These are phyloP conservation scores for Curvularia spicifera DNA, from an alignment of 2,329 filamentous ascomycete genomes.

Conservation along the genomic window DNA sequence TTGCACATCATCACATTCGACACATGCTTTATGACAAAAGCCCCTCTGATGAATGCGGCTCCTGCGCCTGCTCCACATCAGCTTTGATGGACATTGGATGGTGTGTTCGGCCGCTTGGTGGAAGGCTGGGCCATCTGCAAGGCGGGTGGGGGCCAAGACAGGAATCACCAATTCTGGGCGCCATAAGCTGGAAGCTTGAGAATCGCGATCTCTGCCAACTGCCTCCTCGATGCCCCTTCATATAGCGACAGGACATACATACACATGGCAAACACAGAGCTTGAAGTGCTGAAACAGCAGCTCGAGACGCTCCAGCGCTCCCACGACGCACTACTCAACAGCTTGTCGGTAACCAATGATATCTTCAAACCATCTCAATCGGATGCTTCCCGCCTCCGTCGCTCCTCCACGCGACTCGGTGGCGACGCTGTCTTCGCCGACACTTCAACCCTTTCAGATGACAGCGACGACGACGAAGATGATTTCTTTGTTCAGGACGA, in stretches of 20 bases:
- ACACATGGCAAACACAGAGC: slow-evolving; percentile 36
- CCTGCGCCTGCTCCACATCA: slow-evolving; percentile 21
- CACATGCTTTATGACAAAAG: slow-evolving; percentile 9
- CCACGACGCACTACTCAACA: slow-evolving; percentile 40
- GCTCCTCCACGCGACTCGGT: slow-evolving; percentile 32
- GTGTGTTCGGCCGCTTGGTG: slow-evolving; percentile 13
- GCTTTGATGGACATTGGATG: slow-evolving; percentile 27
- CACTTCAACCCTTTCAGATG: slow-evolving; percentile 44
- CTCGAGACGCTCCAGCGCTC: slow-evolving; percentile 43
- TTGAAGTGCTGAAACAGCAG: slow-evolving; percentile 44
- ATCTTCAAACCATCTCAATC: slow-evolving; percentile 29
- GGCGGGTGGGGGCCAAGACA: slow-evolving; percentile 27
- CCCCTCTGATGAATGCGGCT: slow-evolving; percentile 7
- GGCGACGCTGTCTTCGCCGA: slow-evolving; percentile 41
- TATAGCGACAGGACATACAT: slow-evolving; percentile 3
- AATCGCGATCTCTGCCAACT: neutral
- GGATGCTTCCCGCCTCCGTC: slow-evolving; percentile 30
- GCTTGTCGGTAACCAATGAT: slow-evolving; percentile 38
- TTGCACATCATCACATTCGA: slow-evolving; percentile 10
- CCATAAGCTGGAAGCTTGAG: slow-evolving; percentile 11
- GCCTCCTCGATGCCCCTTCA: neutral
- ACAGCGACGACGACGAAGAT: slow-evolving; percentile 46
- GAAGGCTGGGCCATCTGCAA: slow-evolving; percentile 29
- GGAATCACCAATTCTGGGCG: slow-evolving; percentile 2
- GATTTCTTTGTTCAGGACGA: slow-evolving; percentile 50